Percentiles rank a stretch among this genome's conserved stretches.
phyloP scores from a whole-genome alignment of 2,329 filamentous ascomycete species.

The Hysterium pulicare region DNA sequence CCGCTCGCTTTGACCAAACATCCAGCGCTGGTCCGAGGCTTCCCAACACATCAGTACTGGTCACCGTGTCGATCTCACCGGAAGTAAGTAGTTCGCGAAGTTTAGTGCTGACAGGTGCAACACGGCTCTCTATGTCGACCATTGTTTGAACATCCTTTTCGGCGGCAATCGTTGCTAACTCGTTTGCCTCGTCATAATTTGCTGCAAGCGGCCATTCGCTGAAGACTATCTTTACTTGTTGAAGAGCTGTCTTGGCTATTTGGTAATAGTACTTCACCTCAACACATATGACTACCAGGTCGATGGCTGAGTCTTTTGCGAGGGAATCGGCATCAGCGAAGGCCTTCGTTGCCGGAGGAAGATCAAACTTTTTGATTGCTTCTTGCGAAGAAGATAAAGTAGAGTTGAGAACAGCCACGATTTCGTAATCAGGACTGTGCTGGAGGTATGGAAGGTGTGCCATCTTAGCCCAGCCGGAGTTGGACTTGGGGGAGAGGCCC shows the following conservation, averaged over 20 bases:
- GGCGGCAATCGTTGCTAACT: slow-evolving; percentile 38
- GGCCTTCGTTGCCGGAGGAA: slow-evolving; percentile 36
- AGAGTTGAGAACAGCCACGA: slow-evolving; percentile 46
- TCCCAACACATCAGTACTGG: slow-evolving; percentile 22
- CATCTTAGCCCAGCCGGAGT: slow-evolving; percentile 22
- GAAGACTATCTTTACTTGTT: slow-evolving; percentile 41
- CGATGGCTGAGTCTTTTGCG: slow-evolving; percentile 40
- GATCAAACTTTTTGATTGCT: slow-evolving; percentile 38
- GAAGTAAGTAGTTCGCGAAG: slow-evolving; percentile 36
- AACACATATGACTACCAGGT: slow-evolving; percentile 42
- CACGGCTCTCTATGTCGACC: slow-evolving; percentile 43
- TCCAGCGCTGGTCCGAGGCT: slow-evolving; percentile 5
- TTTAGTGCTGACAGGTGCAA: slow-evolving; percentile 33
- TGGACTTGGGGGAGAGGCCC: slow-evolving; percentile 12
- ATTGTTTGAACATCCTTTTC: slow-evolving; percentile 37
- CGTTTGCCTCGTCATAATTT: slow-evolving; percentile 33
- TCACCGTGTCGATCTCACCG: slow-evolving; percentile 40
- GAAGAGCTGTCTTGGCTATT: slow-evolving; percentile 35
- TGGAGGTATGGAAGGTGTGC: slow-evolving; percentile 35
- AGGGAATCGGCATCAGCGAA: slow-evolving; percentile 42
- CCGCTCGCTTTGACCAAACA: slow-evolving; percentile 19
- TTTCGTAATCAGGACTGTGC: slow-evolving; percentile 32
- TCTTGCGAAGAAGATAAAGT: slow-evolving; percentile 36
- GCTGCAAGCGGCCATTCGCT: slow-evolving; percentile 45
- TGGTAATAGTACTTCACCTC: slow-evolving; percentile 37